Conservation (phyloP, 352 stramenopile species). For the Globisporangium polare region DNA sequence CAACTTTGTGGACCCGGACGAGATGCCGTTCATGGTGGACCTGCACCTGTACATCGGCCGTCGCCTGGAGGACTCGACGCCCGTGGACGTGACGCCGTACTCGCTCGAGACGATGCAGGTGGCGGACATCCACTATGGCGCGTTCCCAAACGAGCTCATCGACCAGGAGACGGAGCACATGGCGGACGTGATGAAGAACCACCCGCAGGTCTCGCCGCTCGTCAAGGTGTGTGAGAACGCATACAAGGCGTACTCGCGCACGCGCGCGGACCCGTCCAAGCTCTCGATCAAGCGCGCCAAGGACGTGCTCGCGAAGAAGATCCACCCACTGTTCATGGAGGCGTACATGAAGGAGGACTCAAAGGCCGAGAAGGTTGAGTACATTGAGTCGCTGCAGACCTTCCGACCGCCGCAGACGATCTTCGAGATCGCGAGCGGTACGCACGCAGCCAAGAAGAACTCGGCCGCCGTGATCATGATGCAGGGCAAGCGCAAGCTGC, state of each 20-base stretch:
- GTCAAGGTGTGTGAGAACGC: conserved; percentile 94
- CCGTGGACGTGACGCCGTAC: conserved; percentile 73
- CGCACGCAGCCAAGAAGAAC: conserved; percentile 74
- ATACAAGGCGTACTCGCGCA: conserved; percentile 98
- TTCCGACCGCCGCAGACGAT: conserved; percentile 96
- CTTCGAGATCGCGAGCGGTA: conserved; percentile 92
- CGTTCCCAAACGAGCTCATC: conserved; percentile 95
- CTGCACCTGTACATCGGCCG: conserved; percentile 95
- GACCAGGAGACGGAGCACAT: conserved; percentile 96
- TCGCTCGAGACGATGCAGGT: conserved; percentile 92
- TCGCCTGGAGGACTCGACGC: conserved; percentile 71
- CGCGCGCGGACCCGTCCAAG: conserved; percentile 93
- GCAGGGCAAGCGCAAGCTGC: conserved; percentile 80
- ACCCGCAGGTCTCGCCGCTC: conserved; percentile 69
- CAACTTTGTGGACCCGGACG: conserved; percentile 96
- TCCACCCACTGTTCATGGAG: conserved; percentile 91
- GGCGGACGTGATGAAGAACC: conserved; percentile 80
- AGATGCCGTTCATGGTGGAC: conserved; percentile 99
- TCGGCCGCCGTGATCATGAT: conserved; percentile 81
- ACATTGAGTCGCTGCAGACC: conserved; percentile 89
- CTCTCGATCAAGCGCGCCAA: conserved; percentile 94
- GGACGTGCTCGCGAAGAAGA: conserved; percentile 86
- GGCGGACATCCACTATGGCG: conserved; percentile 96
- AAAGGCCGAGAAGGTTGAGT: conserved; percentile 83
- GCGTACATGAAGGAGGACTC: conserved; percentile 83